These are phyloP conservation scores for Taphrina wiesneri DNA, from an alignment of 1,139 yeast genomes.

Conservation along the genomic window DNA sequence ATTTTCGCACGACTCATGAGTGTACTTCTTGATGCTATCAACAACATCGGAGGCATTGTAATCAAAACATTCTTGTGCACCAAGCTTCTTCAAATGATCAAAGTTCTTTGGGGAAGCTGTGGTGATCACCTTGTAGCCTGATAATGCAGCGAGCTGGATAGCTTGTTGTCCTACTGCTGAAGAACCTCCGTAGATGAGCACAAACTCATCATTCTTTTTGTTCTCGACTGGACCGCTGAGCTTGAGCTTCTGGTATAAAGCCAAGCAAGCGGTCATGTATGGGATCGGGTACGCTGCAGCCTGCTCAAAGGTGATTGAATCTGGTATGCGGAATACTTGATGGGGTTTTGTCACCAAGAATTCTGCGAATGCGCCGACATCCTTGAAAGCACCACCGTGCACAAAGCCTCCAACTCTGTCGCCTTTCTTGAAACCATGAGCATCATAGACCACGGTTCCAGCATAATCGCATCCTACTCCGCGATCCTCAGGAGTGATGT, in stretches of 20 bases:
- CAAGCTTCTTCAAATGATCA: slow-evolving; percentile 51
- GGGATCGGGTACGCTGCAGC: slow-evolving; percentile 40
- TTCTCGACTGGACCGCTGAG: slow-evolving; percentile 37
- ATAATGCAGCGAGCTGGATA: slow-evolving; percentile 55
- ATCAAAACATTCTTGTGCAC: slow-evolving; percentile 64
- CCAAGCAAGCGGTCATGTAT: slow-evolving; percentile 37
- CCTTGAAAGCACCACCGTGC: slow-evolving; percentile 47
- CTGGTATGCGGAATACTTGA: slow-evolving; percentile 39
- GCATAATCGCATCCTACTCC: slow-evolving; percentile 50
- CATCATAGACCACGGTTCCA: slow-evolving; percentile 55
- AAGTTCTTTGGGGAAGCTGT: slow-evolving; percentile 56
- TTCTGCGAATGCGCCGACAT: slow-evolving; percentile 58
- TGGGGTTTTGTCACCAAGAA: slow-evolving; percentile 47
- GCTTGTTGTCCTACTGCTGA: slow-evolving; percentile 59
- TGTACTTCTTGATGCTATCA: slow-evolving; percentile 52
- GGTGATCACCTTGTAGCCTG: slow-evolving; percentile 58
- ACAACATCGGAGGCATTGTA: slow-evolving; percentile 56
- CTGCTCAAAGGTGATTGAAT: slow-evolving; percentile 35
- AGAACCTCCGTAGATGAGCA: slow-evolving; percentile 66
- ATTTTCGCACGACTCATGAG: slow-evolving; percentile 51
- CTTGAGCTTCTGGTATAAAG: slow-evolving; percentile 35
- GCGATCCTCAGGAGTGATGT: slow-evolving; percentile 12
- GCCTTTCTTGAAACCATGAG: slow-evolving; percentile 50
- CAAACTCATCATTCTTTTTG: slow-evolving; percentile 41
- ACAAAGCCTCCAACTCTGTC: slow-evolving; percentile 47